phyloP scores from a whole-genome alignment of 352 stramenopile genomes.

The Plasmopara viticola region DNA sequence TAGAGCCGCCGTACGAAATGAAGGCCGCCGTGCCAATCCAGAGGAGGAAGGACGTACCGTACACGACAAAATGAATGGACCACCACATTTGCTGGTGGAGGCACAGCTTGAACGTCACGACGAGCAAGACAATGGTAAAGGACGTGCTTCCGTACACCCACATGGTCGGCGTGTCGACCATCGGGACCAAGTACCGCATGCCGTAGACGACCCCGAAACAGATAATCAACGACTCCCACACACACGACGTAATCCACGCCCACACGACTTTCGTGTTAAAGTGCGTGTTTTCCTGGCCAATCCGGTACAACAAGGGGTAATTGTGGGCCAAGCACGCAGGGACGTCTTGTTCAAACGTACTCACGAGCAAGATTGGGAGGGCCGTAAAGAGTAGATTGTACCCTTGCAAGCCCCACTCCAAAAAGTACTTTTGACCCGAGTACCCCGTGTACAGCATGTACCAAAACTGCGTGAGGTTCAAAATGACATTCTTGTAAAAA shows the following conservation, averaged over 20 bases:
- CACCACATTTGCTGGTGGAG: conserved; percentile 85
- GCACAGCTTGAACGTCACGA: conserved; percentile 93
- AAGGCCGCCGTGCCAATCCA: conserved; percentile 70
- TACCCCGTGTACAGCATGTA: conserved; percentile 91
- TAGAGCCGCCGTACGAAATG: conserved; percentile 62
- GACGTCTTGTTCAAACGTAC: conserved; percentile 83
- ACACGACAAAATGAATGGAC: conserved; percentile 63
- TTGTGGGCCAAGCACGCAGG: conserved; percentile 54
- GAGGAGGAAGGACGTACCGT: conserved; percentile 54
- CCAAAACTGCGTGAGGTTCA: conserved; percentile 93
- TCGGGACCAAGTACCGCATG: conserved; percentile 68
- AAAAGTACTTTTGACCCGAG: conserved; percentile 83
- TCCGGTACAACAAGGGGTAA: conserved; percentile 77
- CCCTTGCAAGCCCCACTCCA: conserved; percentile 80
- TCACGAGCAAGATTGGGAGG: conserved; percentile 77
- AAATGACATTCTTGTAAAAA: conserved; percentile 96
- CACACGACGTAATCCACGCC: conserved; percentile 74
- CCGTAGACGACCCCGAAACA: conserved; percentile 78
- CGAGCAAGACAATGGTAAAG: conserved; percentile 91
- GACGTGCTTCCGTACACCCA: conserved; percentile 91
- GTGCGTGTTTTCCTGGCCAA: conserved; percentile 75
- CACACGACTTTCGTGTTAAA: conserved; percentile 85
- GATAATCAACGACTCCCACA: conserved; percentile 82
- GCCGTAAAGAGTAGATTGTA: conserved; percentile 88
- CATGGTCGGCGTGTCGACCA: conserved; percentile 88